Evolutionary conservation across 2,329 filamentous ascomycete genomes (phyloP), one percentile per base, ranked within the genome.

Genomic region (Fusarium neocosmosporiellum): DNA sequence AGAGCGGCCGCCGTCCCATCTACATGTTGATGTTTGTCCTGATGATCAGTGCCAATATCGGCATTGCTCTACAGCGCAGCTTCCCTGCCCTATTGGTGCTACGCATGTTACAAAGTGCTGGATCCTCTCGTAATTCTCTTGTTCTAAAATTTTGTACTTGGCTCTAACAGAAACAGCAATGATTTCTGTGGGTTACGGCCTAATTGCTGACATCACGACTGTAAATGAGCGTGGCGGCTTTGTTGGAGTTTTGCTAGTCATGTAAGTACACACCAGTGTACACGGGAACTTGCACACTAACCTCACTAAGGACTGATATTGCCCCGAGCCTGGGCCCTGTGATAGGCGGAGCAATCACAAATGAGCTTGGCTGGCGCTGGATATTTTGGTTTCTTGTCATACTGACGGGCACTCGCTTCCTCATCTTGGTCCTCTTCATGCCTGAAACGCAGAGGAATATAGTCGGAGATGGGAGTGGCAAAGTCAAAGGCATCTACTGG

Each of bases 311-410:
- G 24, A 69, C 53, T 11, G 59, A 48, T 22, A 50, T 53, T 7
- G 82, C 61, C 60, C 83, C 70, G 68, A 80, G 74, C 50, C 75
- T 80, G 46, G 84, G 87, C 0, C 89, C 90, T 0, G 84, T 91
- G 3, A 82, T 92, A 5, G 90, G 90, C 9, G 91, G 90, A 0
- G 71, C 91, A 0, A 79, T 93, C 18, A 83, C 85, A 7, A 82
- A 91, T 61, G 89, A 86, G 69, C 82, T 90, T 1, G 88, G 88
- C 6, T 92, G 90, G 90, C 81, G 86, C 31, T 83, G 85, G 66
- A 88, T 91, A 62, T 92, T 91, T 72, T 91, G 89, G 89, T 90
- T 91, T 74, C 82, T 91, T 57, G 84, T 86, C 13, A 89, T 91
- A 27, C 75, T 85, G 24, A 78, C 82, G 5, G 80, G 77, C 2